Evolutionary conservation across 768 basidiomycete genomes (phyloP), one percentile per base, ranked within the genome.

Genomic region (Lepiota brunneoincarnata): DNA sequence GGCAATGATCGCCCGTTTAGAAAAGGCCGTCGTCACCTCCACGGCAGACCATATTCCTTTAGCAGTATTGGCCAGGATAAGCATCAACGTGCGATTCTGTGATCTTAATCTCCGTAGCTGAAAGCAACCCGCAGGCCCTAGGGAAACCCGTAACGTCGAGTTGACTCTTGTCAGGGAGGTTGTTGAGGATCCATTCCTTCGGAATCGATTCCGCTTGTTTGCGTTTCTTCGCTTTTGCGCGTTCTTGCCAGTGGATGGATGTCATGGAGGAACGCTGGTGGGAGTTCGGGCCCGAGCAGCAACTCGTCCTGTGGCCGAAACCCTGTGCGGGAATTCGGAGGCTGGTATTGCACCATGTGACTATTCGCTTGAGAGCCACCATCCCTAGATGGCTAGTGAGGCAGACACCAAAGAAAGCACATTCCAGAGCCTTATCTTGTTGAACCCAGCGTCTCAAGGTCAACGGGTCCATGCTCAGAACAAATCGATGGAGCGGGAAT

Each of bases 1-100:
- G 3, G 90, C 90, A 40, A 93, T 67, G 40, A 89, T 78, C 0
- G 91, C 91, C 39, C 89, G 73, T 67, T 91, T 91, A 59, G 78
- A 83, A 68, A 86, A 92, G 0, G 90, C 87, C 0, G 72, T 82
- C 0, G 84, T 86, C 2, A 91, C 88, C 14, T 82, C 79, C 1
- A 88, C 79, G 1, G 86, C 72, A 0, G 86, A 75, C 84, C 83
- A 89, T 41, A 71, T 65, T 2, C 75, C 75, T 0, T 60, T 67
- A 12, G 79, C 80, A 12, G 92, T 69, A 31, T 78, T 84, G 23
- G 68, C 55, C 26, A 91, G 69, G 3, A 91, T 66, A 6, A 65
- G n/a, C 59, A 12, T 73, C 68, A 4, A 80, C 70, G 4, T 70
- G 54, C 0, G 76, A 68, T 2, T 55, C 59, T 3, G 78, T 79